Percentiles rank a stretch among this genome's conserved stretches.
phyloP scores from a whole-genome alignment of 2,329 filamentous ascomycete genomes.

The Neonectria coccinea region DNA sequence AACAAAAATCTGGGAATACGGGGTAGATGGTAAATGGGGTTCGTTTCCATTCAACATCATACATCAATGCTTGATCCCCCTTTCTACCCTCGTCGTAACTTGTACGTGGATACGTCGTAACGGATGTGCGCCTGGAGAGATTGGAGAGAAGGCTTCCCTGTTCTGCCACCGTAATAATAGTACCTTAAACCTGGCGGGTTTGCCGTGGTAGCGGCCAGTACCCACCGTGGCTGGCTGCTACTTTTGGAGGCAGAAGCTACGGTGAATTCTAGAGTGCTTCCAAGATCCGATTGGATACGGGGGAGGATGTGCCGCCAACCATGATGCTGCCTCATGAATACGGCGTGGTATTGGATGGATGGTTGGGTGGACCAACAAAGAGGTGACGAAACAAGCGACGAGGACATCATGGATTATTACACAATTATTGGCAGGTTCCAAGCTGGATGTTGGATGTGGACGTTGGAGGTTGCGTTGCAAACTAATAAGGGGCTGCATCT shows the following conservation, averaged over 20 bases:
- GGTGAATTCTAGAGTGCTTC: not conserved
- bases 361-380: not conserved
- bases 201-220: not conserved
- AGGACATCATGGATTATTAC: not conserved
- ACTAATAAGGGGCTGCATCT: conserved; percentile 37
- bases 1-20: not conserved
- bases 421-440: conserved; percentile 9
- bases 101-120: not conserved
- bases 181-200: not conserved
- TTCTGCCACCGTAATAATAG: not conserved
- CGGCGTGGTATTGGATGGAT: not conserved
- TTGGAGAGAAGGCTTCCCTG: not conserved
- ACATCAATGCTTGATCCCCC: not conserved
- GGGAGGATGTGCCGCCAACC: too few species aligned
- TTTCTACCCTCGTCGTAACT: not conserved
- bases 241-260: not conserved
- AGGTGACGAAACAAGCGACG: not conserved
- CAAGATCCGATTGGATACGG: conserved; percentile 1
- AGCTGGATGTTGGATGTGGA: conserved; percentile 5
- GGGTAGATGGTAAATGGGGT: not conserved
- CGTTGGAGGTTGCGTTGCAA: conserved; percentile 10
- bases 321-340: not conserved
- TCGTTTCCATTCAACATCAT: not conserved
- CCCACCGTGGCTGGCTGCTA: not conserved
- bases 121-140: not conserved